Evolutionary conservation across 805 yeast genomes (phyloP).

Genomic region (Ogataea parapolymorpha): DNA sequence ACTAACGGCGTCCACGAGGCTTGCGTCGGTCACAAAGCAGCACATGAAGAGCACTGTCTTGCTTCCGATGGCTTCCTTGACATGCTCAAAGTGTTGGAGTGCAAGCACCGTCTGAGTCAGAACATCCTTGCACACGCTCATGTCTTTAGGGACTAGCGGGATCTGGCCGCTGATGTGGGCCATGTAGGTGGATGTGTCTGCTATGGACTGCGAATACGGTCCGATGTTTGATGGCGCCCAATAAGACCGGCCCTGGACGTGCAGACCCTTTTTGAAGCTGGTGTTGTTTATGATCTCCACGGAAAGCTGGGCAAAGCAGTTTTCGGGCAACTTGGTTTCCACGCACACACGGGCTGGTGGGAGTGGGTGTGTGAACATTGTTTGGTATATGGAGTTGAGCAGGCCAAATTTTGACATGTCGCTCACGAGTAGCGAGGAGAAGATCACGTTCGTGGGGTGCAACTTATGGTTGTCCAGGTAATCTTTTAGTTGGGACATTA

Average conservation of each 20-base stretch:
- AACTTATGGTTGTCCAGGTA: slow-evolving; percentile 33
- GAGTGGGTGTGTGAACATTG: slow-evolving; percentile 51
- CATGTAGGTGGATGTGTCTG: slow-evolving; percentile 45
- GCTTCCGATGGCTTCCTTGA: slow-evolving; percentile 53
- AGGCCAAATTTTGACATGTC: slow-evolving; percentile 62
- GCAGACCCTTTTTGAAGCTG: slow-evolving; percentile 61
- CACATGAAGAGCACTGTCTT: slow-evolving; percentile 44
- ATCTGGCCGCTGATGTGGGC: slow-evolving; percentile 86
- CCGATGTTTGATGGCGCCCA: slow-evolving; percentile 99
- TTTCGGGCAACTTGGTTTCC: slow-evolving; percentile 48
- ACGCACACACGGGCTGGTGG: slow-evolving; percentile 93
- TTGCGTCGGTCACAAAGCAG: slow-evolving; percentile 48
- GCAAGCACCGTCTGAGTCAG: slow-evolving; percentile 48
- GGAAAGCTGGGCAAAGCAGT: slow-evolving; percentile 52
- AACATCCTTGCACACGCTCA: slow-evolving; percentile 44
- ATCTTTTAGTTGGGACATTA: slow-evolving; percentile 43
- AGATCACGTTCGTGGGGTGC: slow-evolving; percentile 48
- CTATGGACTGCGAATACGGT: slow-evolving; percentile 87
- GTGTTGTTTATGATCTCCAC: slow-evolving; percentile 43
- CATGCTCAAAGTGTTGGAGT: slow-evolving; percentile 69
- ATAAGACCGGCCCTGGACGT: slow-evolving; percentile 87
- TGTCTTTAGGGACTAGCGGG: slow-evolving; percentile 70
- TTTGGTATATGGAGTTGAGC: slow-evolving; percentile 60
- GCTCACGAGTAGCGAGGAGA: slow-evolving; percentile 55
- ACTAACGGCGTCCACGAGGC: slow-evolving; percentile 31